Conservation (phyloP, 2,329 filamentous ascomycete genomes). For the Clarireedia homoeocarpa region DNA sequence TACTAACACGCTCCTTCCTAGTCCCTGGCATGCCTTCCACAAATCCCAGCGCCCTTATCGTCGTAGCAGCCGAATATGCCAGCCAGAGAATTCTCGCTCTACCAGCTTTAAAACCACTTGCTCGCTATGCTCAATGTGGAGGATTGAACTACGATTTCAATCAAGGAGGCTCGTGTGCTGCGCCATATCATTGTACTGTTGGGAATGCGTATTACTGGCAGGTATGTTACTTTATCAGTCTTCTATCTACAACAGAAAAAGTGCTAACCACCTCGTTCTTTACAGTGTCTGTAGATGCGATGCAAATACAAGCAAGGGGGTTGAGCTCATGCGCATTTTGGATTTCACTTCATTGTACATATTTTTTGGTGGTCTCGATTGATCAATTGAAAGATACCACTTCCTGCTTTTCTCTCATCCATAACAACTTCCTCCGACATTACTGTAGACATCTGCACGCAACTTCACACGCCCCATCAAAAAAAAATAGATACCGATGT, state of each 20-base stretch:
- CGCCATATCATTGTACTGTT: conserved; percentile 11
- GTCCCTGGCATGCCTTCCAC: conserved; percentile 62
- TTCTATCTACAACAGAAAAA: background rate
- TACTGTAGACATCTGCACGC: too few species aligned
- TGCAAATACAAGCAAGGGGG: background rate
- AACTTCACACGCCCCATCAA: background rate
- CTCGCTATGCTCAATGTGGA: conserved; percentile 20
- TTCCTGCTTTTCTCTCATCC: background rate
- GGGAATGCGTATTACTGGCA: conserved; percentile 19
- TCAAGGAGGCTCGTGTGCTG: conserved; percentile 11
- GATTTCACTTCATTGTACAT: background rate
- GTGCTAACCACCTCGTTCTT: background rate
- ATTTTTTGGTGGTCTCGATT: background rate
- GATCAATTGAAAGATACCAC: background rate
- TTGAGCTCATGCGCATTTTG: background rate
- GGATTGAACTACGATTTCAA: conserved; percentile 15
- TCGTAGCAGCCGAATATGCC: conserved; percentile 50
- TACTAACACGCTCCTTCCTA: conserved; percentile 34
- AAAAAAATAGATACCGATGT: too few species aligned
- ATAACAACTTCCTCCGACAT: too few species aligned
- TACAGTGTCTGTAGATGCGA: background rate
- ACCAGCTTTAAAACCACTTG: conserved; percentile 2
- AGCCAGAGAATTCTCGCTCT: conserved; percentile 28
- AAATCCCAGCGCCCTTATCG: conserved; percentile 59
- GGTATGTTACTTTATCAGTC: conserved; percentile 7